Conservation (phyloP, 2,329 filamentous ascomycete species). For the Arachnomyces sp. region DNA sequence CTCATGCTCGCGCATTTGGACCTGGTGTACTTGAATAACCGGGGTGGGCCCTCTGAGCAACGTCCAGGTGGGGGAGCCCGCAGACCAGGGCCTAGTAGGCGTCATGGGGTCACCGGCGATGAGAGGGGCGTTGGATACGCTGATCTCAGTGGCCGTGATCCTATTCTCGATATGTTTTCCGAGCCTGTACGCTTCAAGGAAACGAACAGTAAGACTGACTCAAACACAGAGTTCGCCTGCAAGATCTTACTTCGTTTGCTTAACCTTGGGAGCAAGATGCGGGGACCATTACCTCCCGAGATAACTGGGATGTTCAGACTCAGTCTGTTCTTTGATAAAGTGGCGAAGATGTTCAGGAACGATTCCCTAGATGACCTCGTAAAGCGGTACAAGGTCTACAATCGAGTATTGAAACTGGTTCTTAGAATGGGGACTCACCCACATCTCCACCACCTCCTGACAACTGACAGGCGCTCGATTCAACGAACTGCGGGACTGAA, state of each 20-base stretch:
- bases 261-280: too few species aligned
- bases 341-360: constrained; percentile 33
- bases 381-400: constrained; percentile 28
- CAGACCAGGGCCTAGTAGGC: constrained; percentile 7
- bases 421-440: constrained; percentile 25
- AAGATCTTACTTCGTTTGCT: constrained; percentile 13
- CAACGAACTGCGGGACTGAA: constrained; percentile 28
- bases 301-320: constrained; percentile 27
- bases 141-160: not conserved
- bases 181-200: constrained; percentile 5
- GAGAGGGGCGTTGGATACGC: constrained; percentile 11
- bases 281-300: constrained; percentile 21
- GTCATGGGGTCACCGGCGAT: constrained; percentile 8
- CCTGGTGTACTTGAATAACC: constrained; percentile 11
- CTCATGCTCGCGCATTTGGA: constrained; percentile 31
- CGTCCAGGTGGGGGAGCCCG: constrained; percentile 2
- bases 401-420: constrained; percentile 34
- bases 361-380: constrained; percentile 33
- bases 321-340: constrained; percentile 29
- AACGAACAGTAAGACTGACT: constrained; percentile 16
- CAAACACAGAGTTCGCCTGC: constrained; percentile 19
- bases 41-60: constrained; percentile 1
- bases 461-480: constrained; percentile 26
- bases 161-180: constrained; percentile 3
- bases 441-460: constrained; percentile 24